These are phyloP conservation scores for Babesia gibsoni DNA, from an alignment of 169 alveolate species.

Conservation along the genomic window DNA sequence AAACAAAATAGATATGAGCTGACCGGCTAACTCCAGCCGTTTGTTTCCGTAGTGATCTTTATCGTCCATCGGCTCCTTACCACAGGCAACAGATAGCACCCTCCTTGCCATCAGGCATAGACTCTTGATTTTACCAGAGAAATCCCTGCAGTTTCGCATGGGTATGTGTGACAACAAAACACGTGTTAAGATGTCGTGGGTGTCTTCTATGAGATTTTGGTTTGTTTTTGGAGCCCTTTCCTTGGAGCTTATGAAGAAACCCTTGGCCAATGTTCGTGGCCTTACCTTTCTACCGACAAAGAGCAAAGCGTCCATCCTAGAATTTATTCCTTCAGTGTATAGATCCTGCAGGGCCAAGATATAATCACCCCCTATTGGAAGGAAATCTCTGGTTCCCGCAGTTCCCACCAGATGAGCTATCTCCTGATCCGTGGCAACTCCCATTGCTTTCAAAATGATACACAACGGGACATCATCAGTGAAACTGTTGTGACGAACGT, in stretches of 20 bases:
- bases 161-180: slow-evolving; percentile 92
- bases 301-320: slow-evolving; percentile 71
- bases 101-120: slow-evolving; percentile 96
- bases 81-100: slow-evolving; percentile 86
- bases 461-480: slow-evolving; percentile 94
- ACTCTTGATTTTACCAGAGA: slow-evolving; percentile 87
- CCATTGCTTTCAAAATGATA: slow-evolving; percentile 97
- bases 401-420: slow-evolving; percentile 94
- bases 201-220: slow-evolving; percentile 87
- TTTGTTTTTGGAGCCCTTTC: slow-evolving; percentile 77
- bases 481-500: slow-evolving; percentile 92
- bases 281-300: slow-evolving; percentile 79
- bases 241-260: slow-evolving; percentile 76
- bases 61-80: slow-evolving; percentile 93
- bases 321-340: slow-evolving; percentile 67
- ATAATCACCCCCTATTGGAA: slow-evolving; percentile 28
- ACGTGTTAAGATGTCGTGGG: slow-evolving; percentile 89
- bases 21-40: slow-evolving; percentile 98
- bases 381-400: slow-evolving; percentile 43
- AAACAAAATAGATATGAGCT: slow-evolving; percentile 93
- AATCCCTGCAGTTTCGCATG: slow-evolving; percentile 81
- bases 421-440: slow-evolving; percentile 97
- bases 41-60: slow-evolving; percentile 99
- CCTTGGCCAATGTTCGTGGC: slow-evolving; percentile 78
- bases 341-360: slow-evolving; percentile 44